phyloP scores from a whole-genome alignment of 192 early-diverging fungal genomes.

The Glomus cerebriforme region DNA sequence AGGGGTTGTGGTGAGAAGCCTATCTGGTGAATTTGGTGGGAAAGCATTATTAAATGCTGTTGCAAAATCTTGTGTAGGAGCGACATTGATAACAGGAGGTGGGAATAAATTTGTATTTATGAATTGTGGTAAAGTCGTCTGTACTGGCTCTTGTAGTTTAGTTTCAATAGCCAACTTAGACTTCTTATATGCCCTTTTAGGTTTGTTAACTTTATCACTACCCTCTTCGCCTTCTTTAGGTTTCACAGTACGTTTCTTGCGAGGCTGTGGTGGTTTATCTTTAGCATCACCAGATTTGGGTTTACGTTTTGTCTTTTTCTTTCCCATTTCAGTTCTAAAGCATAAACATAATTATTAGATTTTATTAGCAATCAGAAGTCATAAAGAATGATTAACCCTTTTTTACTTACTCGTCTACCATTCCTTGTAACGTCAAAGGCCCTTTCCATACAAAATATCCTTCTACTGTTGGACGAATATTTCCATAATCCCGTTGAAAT shows the following conservation, averaged over 20 bases:
- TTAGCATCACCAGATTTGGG: background rate
- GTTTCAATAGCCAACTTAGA: background rate
- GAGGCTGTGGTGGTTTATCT: background rate
- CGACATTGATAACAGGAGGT: background rate
- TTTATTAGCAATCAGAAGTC: background rate
- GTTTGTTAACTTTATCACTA: conserved; percentile 31
- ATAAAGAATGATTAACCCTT: background rate
- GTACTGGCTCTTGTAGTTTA: background rate
- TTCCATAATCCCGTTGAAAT: conserved; percentile 39
- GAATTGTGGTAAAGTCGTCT: background rate
- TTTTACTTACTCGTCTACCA: conserved; percentile 37
- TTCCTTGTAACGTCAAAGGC: conserved; percentile 38
- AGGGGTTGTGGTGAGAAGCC: background rate
- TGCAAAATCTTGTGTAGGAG: background rate
- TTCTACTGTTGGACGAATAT: conserved; percentile 42
- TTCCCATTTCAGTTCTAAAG: background rate
- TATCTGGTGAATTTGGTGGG: background rate
- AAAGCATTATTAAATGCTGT: background rate
- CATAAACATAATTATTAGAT: background rate
- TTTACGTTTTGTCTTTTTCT: conserved; percentile 14
- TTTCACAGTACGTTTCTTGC: conserved; percentile 1
- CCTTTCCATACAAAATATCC: conserved; percentile 58
- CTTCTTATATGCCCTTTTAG: conserved; percentile 9
- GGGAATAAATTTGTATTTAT: background rate
- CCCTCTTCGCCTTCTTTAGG: conserved; percentile 29